phyloP scores from a whole-genome alignment of 2,329 filamentous ascomycete species.

The Penicillium sp. region DNA sequence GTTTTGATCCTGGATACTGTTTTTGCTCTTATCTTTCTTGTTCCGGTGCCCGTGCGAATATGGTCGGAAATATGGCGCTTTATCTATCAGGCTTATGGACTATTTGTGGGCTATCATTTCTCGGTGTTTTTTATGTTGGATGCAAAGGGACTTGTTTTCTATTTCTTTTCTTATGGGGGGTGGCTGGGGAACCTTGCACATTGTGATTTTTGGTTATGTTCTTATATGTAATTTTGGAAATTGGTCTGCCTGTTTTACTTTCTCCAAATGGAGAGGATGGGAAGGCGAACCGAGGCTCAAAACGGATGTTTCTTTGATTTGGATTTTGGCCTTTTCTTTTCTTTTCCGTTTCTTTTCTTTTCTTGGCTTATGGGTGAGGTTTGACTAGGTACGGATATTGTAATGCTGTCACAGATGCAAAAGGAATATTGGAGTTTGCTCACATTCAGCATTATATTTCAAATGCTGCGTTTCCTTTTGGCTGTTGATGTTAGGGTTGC shows the following conservation, averaged over 20 bases:
- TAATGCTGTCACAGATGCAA: neutral
- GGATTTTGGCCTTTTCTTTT: neutral
- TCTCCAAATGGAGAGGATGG: neutral
- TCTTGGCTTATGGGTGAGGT: neutral
- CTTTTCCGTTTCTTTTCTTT: slow-evolving; percentile 1
- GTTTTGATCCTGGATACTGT: neutral
- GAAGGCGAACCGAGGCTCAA: slow-evolving; percentile 14
- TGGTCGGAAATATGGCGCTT: slow-evolving; percentile 19
- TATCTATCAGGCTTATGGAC: slow-evolving; percentile 10
- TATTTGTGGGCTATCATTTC: slow-evolving; percentile 14
- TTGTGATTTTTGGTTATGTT: neutral
- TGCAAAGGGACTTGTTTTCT: slow-evolving; percentile 4
- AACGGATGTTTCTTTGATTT: slow-evolving; percentile 13
- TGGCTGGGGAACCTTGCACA: slow-evolving; percentile 10
- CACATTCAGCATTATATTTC: no score
- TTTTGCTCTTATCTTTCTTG: slow-evolving; percentile 1
- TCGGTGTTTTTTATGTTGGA: slow-evolving; percentile 16
- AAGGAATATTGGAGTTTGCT: neutral
- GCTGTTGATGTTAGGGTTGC: neutral
- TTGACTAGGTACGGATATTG: neutral
- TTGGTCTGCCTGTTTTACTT: slow-evolving; percentile 12
- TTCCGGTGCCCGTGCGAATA: slow-evolving; percentile 10
- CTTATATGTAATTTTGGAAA: slow-evolving; percentile 4
- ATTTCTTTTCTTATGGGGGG: neutral
- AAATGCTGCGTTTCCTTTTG: neutral